A percentile compares a stretch with the other conserved stretches of the same genome.
These are phyloP conservation scores for Coccinonectria pachysandricola DNA, from an alignment of 2,329 filamentous ascomycete genomes.

Conservation along the genomic window DNA sequence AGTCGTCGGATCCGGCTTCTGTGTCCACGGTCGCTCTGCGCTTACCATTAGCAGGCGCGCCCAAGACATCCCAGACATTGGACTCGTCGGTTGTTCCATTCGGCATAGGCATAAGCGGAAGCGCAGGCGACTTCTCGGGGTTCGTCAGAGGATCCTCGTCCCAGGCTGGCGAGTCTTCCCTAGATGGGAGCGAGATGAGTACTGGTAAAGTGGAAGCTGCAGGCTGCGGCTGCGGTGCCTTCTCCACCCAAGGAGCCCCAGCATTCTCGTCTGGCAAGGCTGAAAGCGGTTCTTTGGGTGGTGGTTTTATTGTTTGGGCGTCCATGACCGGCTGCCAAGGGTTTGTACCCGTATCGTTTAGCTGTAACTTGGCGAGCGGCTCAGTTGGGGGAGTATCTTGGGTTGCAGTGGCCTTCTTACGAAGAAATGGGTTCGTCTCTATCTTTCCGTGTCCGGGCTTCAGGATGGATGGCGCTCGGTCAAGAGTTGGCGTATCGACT, in stretches of 20 bases:
- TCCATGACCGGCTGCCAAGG: conserved; percentile 23
- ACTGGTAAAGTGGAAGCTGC: conserved; percentile 21
- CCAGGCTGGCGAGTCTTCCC: conserved; percentile 27
- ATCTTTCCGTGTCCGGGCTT: conserved; percentile 23
- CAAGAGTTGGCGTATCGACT: conserved; percentile 2
- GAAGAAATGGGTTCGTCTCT: conserved; percentile 45
- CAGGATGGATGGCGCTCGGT: conserved; percentile 22
- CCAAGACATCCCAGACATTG: conserved; percentile 41
- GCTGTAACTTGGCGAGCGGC: conserved; percentile 31
- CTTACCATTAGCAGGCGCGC: conserved; percentile 32
- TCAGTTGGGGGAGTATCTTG: conserved; percentile 22
- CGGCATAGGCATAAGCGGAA: conserved; percentile 17
- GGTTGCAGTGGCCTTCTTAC: conserved; percentile 31
- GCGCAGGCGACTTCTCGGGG: conserved; percentile 15
- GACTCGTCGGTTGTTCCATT: conserved; percentile 30
- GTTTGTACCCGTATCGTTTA: conserved; percentile 31
- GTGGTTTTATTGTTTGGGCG: conserved; percentile 9
- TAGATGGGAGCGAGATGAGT: conserved; percentile 27
- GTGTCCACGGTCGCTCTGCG: conserved; percentile 21
- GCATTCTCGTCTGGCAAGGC: conserved; percentile 17
- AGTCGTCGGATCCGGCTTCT: conserved; percentile 30
- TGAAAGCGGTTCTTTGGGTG: conserved; percentile 5
- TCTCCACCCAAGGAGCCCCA: conserved; percentile 19
- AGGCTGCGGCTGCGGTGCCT: conserved; percentile 20
- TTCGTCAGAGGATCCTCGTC: conserved; percentile 26